Base-by-base conservation (phyloP, 2,329 filamentous ascomycete genomes). In the Paecilomyces formosus region DNA sequence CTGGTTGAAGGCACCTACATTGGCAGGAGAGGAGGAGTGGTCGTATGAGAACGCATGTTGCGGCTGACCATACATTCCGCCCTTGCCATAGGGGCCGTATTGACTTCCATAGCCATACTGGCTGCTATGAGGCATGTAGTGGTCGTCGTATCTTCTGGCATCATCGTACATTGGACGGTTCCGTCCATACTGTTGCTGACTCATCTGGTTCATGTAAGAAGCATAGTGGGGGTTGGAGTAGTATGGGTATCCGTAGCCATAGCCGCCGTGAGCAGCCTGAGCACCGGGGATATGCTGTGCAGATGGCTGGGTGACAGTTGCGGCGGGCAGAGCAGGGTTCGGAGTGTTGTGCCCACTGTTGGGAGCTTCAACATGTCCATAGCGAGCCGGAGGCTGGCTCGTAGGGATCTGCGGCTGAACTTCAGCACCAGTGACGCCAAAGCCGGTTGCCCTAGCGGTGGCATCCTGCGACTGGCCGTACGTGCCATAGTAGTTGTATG, bases 271-370 rank as follows among this genome's bases (percentile, higher is more conserved):
- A 58, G 76, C 79, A 61, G 74, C 76, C 64, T 84, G 81, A 15
- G 71, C 72, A 59, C 79, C 79, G 55, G 76, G 78, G 69, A 80
- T 77, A 60, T 82, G 80, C 65, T 82, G 80, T 60, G 79, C 79
- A 61, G 76, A 74, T 54, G 81, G 81, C 61, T 82, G 79, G 55
- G 76, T 77, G 63, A 84, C 82, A 60, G 83, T 81, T 60, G 82
- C 81, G 56, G 75, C 78, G 60, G 81, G 81, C 60, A 84, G 74
- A 49, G 87, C 82, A 28, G 92, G 92, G 77, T 95, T 94, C 35
- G 93, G 92, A 2, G 92, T 97, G 68, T 88, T 93, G 73, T 94
- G 88, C 52, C 92, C 93, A 72, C 91, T 96, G 78, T 88, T 91
- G 68, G 92, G 89, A 57, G 96, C 91, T 62, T 85, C 80, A 60